A percentile compares a stretch with the other conserved stretches of the same genome.
Conservation (phyloP, 441 rosid genomes). For the Corymbia citriodora region DNA sequence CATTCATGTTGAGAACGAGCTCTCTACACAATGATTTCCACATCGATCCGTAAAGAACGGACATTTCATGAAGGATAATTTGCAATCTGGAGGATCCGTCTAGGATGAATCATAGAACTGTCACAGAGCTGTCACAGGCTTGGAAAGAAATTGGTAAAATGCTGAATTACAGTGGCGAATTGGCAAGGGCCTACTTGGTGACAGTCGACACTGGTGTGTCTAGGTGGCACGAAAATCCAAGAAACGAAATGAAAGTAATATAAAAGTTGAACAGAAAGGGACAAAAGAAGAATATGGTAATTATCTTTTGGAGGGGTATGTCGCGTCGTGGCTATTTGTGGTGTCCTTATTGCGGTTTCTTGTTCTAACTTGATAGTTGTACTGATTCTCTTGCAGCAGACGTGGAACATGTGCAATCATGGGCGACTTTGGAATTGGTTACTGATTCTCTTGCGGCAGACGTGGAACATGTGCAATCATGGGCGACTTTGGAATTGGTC, state of each 20-base stretch:
- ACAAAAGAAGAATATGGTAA: neutral
- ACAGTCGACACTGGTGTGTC: neutral
- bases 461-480: too few relatives aligned
- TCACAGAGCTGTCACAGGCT: neutral
- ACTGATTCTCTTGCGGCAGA: neutral
- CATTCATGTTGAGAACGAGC: neutral
- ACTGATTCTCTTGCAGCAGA: neutral
- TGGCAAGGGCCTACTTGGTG: neutral
- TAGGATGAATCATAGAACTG: neutral
- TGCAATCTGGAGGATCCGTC: neutral
- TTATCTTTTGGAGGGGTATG: neutral
- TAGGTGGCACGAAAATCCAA: neutral
- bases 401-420: neutral
- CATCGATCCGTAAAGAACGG: fast-evolving
- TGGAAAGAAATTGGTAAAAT: neutral
- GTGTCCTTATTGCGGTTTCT: neutral
- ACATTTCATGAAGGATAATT: neutral
- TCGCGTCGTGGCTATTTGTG: neutral
- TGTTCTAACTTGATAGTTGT: neutral
- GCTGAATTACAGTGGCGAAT: neutral
- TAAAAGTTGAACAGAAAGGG: neutral
- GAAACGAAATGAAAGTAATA: too few relatives aligned
- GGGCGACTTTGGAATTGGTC: neutral
- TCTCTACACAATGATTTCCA: neutral
- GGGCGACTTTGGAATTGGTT: neutral